Evolutionary conservation across 129 eudicot species (phyloP), one percentile per base, ranked within the genome.

Genomic region (Scalesia atractyloides): DNA sequence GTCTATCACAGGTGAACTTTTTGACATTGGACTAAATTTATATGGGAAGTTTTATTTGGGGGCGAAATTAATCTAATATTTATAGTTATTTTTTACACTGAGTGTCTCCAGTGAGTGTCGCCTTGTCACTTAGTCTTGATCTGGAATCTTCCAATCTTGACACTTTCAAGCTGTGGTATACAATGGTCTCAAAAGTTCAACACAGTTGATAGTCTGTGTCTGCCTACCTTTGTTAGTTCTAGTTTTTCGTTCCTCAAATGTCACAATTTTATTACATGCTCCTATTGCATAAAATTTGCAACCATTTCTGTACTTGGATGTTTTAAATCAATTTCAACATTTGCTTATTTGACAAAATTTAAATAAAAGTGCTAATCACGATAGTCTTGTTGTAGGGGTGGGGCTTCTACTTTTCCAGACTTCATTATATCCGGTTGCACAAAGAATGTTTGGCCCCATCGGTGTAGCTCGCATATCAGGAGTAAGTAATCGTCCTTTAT

Each of bases 371-470:
- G 59, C 50, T 66, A 37, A 54, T 41, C 34, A 7, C 10, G 53
- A 64, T 24, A 43, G 22, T 52, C 59, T 68, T 76, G 4, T 48
- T 69, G 34, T 84, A 93, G 98, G 98, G 49, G 15, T 84, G 39
- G 97, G 98, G 37, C 82, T 90, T 73, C 80, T 93, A 70, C 49
- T 88, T 26, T 90, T 83, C 69, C 98, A 94, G 37, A 74, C 86
- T 24, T 61, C 84, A 14, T 22, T 90, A 49, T 94, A 87, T 83
- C 97, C 97, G 36, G 5, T 81, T 16, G 50, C 77, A 15, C 87
- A 88, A 82, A 90, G 59, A 66, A 47, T 64, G 18, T 4, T 86
- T 43, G 97, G 98, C 7, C 87, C 95, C n/a, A 62, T 90, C 41
- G 15, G 65, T 64, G 37, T 86, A 62, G 68, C 88, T 63, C 97